These are phyloP conservation scores for Vicia villosa DNA, from an alignment of 306 rosid species.

Conservation along the genomic window DNA sequence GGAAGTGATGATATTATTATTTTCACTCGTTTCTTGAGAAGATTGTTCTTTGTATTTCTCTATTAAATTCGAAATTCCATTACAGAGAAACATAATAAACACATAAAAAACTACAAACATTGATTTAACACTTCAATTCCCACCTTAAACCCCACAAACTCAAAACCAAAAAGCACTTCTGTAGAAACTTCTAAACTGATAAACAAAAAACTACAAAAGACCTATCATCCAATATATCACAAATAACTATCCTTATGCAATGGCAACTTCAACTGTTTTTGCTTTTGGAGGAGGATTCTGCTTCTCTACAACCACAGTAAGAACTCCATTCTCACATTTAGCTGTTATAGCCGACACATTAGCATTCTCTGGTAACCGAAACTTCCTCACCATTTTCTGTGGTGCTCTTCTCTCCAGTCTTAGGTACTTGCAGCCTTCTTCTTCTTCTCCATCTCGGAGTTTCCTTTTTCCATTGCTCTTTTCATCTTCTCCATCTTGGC, in stretches of 20 bases:
- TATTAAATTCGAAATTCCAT: no score
- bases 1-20: no score
- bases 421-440: constrained; percentile 69
- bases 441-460: no score
- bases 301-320: constrained; percentile 64
- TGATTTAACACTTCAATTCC: background rate
- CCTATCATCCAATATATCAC: background rate
- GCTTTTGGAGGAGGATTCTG: constrained; percentile 63
- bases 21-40: no score
- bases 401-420: constrained; percentile 60
- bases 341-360: constrained; percentile 56
- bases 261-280: constrained; percentile 53
- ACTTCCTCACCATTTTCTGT: constrained; percentile 47
- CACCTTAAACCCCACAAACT: background rate
- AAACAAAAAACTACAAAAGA: background rate
- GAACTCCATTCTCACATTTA: constrained; percentile 65
- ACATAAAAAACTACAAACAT: background rate
- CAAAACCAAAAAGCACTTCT: no score
- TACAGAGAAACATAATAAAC: no score
- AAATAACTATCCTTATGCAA: constrained; percentile 35
- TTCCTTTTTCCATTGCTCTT: no score
- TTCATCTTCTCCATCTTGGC: constrained; percentile 55
- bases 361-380: constrained; percentile 60
- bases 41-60: no score
- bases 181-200: background rate